Base-by-base conservation (phyloP, 2,329 filamentous ascomycete genomes). In the Ilyonectria sp. region DNA sequence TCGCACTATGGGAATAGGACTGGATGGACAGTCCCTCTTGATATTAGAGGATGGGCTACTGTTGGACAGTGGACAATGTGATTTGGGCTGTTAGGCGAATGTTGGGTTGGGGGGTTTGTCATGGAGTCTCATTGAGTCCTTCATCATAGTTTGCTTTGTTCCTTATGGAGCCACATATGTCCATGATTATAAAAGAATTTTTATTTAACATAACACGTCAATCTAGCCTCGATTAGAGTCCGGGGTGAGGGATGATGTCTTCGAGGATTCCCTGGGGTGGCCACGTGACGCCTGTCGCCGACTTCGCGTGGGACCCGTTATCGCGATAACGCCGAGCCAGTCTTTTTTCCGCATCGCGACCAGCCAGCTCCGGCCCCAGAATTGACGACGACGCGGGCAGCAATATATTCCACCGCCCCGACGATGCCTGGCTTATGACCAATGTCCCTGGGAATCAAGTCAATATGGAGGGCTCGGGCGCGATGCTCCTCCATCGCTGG, bases 371-470 rank as follows among this genome's bases (percentile, higher is more conserved):
- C 44, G 52, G 59, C 67, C 49, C 63, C 44, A 62, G 66, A 62
- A 66, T 31, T 56, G 60, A 60, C 54, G 54, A 71, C 63, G 64
- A 43, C 61, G 52, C 59, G 56, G 60, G 66, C 58, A 29, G 54
- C 57, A 58, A 21, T 50, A 60, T 17, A 66, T 54, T 15, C 66
- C 52, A 49, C 63, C 11, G 17, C 40, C 49, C 60, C 65, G 67
- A 79, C 69, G 55, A 85, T 85, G 82, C 70, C 65, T 75, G 73
- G 63, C 64, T 78, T 73, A 83, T 84, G 80, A 81, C 77, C 74
- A 81, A 85, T 86, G 84, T 83, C 79, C 78, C 78, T 82, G 77
- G 82, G 82, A 79, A 80, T 83, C 81, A 80, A 79, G 71, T 78
- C 79, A 75, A 68, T 79, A 78, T 83, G 82, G 82, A 82, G 82